Evolutionary conservation across 495 filamentous ascomycete species (phyloP).

Genomic region (Hypoxylon crocopeplum): DNA sequence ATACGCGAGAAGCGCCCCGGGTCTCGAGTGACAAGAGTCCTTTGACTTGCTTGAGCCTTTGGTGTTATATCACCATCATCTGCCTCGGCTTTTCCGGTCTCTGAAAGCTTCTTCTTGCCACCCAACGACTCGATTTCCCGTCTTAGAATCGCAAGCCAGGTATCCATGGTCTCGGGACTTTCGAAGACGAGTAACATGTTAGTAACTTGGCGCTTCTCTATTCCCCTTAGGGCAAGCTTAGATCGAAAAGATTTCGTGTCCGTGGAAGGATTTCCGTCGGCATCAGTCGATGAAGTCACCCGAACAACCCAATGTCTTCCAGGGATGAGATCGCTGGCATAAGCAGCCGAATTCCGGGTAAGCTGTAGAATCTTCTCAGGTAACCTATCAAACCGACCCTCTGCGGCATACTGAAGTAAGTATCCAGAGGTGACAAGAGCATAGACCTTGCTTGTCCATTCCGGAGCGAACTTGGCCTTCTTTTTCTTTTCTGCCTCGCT

Average conservation of each 20-base stretch:
- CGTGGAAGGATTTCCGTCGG: slow-evolving; percentile 63
- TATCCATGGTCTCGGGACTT: slow-evolving; percentile 82
- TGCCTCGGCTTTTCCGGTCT: slow-evolving; percentile 57
- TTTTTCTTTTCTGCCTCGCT: slow-evolving; percentile 47
- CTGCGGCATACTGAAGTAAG: slow-evolving; percentile 84
- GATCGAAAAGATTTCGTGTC: slow-evolving; percentile 69
- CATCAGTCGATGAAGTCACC: slow-evolving; percentile 74
- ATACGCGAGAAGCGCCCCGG: slow-evolving; percentile 51
- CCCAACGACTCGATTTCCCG: slow-evolving; percentile 73
- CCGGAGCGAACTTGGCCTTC: slow-evolving; percentile 60
- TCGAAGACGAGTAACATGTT: slow-evolving; percentile 82
- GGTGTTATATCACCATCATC: slow-evolving; percentile 46
- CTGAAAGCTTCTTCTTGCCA: slow-evolving; percentile 69
- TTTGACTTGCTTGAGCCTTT: slow-evolving; percentile 56
- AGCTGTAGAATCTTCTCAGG: slow-evolving; percentile 89
- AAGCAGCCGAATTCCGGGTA: slow-evolving; percentile 86
- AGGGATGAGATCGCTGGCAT: slow-evolving; percentile 90
- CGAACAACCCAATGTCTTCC: slow-evolving; percentile 94
- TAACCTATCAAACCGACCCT: slow-evolving; percentile 78
- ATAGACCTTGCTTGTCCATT: slow-evolving; percentile 86
- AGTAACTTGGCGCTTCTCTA: slow-evolving; percentile 66
- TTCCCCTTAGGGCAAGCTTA: slow-evolving; percentile 71
- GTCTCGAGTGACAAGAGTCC: slow-evolving; percentile 60
- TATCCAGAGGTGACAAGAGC: slow-evolving; percentile 82
- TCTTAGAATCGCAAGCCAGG: slow-evolving; percentile 74